phyloP scores from a whole-genome alignment of 2,329 filamentous ascomycete species.

The Zelopaecilomyces penicillatus region DNA sequence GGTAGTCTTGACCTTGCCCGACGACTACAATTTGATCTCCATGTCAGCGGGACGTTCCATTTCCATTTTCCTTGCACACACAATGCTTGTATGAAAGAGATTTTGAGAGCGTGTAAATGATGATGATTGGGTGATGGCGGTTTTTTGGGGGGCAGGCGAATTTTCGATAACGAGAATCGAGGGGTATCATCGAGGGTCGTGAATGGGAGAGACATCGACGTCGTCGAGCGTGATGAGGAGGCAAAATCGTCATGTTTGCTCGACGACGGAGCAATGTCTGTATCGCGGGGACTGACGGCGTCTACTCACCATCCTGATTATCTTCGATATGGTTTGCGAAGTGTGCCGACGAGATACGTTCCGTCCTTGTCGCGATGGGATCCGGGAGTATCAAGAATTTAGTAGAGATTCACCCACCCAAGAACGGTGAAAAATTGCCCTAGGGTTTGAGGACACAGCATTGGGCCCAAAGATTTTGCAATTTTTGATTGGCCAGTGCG shows the following conservation, averaged over 20 bases:
- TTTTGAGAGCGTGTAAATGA: no score
- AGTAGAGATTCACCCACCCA: constrained; percentile 24
- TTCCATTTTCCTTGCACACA: no score
- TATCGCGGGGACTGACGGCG: constrained; percentile 6
- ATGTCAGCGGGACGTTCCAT: no score
- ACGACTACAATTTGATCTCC: constrained; percentile 27
- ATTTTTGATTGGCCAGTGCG: constrained; percentile 24
- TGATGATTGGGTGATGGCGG: no score
- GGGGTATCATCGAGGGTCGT: no score
- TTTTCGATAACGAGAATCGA: neutral
- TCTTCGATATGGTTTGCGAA: constrained; percentile 34
- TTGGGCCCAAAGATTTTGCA: constrained; percentile 10
- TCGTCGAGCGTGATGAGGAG: neutral
- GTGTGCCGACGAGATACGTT: constrained; percentile 31
- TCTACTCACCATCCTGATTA: constrained; percentile 42
- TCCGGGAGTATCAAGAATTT: constrained; percentile 24
- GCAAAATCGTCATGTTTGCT: neutral
- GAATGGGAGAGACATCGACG: neutral
- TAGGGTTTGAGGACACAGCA: constrained; percentile 25
- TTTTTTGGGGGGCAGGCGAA: neutral
- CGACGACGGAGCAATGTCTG: no score
- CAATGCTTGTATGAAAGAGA: no score
- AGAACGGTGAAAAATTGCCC: constrained; percentile 28
- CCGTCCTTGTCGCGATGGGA: constrained; percentile 26
- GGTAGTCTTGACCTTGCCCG: constrained; percentile 79